Evolutionary conservation across 2,329 filamentous ascomycete species (phyloP).

Genomic region (Cyphellophora attinorum): DNA sequence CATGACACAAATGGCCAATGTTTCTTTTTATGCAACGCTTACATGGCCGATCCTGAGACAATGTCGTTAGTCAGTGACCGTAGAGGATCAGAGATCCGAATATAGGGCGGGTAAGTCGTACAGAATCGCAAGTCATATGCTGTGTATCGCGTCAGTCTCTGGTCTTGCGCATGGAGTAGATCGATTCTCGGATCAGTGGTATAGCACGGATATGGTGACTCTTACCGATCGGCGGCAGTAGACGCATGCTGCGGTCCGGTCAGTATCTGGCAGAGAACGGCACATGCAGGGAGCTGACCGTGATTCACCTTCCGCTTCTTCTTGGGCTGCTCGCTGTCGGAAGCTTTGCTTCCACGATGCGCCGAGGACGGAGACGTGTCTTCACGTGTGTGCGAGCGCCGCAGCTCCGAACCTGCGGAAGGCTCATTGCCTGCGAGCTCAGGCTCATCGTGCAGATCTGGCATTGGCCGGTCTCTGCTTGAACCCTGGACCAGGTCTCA

Average conservation of each 20-base stretch:
- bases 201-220: conserved; percentile 25
- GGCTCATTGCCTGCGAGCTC: conserved; percentile 13
- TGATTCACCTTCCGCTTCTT: conserved; percentile 86
- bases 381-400: conserved; percentile 13
- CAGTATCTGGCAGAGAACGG: conserved; percentile 17
- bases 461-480: conserved; percentile 16
- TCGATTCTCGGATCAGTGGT: background rate
- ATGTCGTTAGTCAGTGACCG: no score
- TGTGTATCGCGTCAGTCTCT: conserved; percentile 46
- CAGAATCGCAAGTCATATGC: conserved; percentile 90
- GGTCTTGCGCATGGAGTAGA: background rate
- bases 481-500: no score
- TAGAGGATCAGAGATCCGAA: background rate
- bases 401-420: conserved; percentile 11
- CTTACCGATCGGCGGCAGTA: conserved; percentile 87
- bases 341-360: conserved; percentile 9
- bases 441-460: conserved; percentile 17
- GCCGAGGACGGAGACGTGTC: conserved; percentile 9
- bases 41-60: conserved; percentile 77
- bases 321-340: conserved; percentile 53
- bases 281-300: conserved; percentile 42
- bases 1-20: conserved; percentile 96
- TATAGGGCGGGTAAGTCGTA: conserved; percentile 27
- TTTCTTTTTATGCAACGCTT: conserved; percentile 96
- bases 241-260: conserved; percentile 61